Base-by-base conservation (phyloP, 306 rosid genomes). In the Cicer yamashitae region DNA sequence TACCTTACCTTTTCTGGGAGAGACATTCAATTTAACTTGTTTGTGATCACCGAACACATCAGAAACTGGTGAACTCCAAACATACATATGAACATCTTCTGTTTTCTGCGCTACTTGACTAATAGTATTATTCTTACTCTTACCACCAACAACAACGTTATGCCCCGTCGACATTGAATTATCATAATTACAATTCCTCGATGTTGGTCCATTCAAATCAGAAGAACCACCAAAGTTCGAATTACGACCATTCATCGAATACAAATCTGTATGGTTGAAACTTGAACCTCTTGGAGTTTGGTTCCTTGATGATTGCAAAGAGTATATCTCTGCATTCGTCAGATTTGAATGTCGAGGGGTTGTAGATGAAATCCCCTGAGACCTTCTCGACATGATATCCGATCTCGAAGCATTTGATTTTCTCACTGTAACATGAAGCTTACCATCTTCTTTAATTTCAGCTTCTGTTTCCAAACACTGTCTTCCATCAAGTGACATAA, bases 41-140 rank as follows among this genome's bases (percentile, higher is more conserved):
- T 87, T 88, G 10, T 84, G 91, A 51, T 93, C 87, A 73, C 90
- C 96, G 30, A 87, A 93, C 8, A 93, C 96, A 62, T 93, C 96
- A 0, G 98, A 91, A 17, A 89, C 96, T 0, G 96, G 94, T 0
- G 98, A 90, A 58, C 96, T 90, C 98, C 98, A 93, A 30, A 93
- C 96, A 62, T 90, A 90, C 98, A 89, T 93, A 15, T 93, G 96
- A 53, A 93, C 87, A 62, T 84, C 91, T n/a, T 88, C 88, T 1
- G 83, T 53, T 57, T 84, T 84, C 61, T 67, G 81, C 63, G 70
- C 87, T 1, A 71, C 83, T 67, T 82, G 90, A 18, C 88, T 90
- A 20, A 84, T 88, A 38, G 86, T 84, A 20, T 3, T 22, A 10
- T 25, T 10, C 1, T 30, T 34, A 60, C 15, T 61, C 45, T 62